phyloP scores from a whole-genome alignment of 306 rosid species.

The Luffa acutangula region DNA sequence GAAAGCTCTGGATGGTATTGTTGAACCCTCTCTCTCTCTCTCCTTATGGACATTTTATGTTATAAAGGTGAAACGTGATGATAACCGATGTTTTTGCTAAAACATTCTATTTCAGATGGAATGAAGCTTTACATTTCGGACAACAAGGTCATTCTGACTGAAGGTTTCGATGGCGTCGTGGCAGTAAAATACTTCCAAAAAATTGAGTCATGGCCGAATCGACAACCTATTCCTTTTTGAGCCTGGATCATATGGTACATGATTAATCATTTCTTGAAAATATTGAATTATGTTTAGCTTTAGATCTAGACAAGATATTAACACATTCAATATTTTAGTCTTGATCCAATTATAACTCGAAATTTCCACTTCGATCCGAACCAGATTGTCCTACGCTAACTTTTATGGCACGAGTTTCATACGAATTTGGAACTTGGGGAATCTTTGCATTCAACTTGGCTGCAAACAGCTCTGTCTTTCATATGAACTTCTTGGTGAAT shows the following conservation, averaged over 20 bases:
- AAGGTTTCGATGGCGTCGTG: constrained; percentile 76
- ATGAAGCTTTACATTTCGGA: constrained; percentile 87
- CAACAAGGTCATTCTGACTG: constrained; percentile 77
- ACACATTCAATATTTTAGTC: neutral
- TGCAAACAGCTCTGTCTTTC: neutral
- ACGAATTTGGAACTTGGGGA: neutral
- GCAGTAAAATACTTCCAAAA: constrained; percentile 56
- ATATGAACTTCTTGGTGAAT: neutral
- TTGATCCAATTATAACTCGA: neutral
- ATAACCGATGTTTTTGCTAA: neutral
- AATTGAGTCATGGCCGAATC: constrained; percentile 76
- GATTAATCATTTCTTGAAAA: neutral
- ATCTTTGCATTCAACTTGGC: neutral
- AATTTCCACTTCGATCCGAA: neutral
- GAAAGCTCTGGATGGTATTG: constrained; percentile 71
- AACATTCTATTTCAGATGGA: constrained; percentile 46
- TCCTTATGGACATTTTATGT: neutral
- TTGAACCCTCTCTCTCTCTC: neutral
- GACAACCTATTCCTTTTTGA: constrained; percentile 42
- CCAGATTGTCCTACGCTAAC: neutral
- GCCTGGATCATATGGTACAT: neutral
- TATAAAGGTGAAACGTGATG: neutral
- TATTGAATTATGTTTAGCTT: neutral
- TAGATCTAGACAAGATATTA: neutral
- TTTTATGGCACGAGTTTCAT: neutral